phyloP scores from a whole-genome alignment of 805 yeast genomes.

The Blastobotrys chiropterorum region DNA sequence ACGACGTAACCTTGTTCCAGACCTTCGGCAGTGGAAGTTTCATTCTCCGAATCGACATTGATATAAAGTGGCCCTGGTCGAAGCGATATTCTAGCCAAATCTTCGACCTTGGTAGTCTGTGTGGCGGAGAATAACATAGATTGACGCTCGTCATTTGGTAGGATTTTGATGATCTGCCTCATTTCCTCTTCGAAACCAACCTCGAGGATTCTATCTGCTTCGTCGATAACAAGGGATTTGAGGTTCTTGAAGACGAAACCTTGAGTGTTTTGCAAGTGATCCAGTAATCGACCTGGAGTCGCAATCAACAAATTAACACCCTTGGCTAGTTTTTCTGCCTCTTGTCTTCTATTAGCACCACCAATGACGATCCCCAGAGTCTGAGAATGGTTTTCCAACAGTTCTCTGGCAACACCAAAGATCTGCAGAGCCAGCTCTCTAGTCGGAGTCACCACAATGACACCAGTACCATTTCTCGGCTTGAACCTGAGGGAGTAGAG shows the following conservation, averaged over 20 bases:
- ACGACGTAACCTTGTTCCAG: constrained; percentile 98
- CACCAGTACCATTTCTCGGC: constrained; percentile 98
- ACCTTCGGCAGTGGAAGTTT: constrained; percentile 89
- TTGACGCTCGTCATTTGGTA: constrained; percentile 91
- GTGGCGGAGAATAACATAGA: constrained; percentile 98
- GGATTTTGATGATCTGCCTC: constrained; percentile 89
- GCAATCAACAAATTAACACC: constrained; percentile 95
- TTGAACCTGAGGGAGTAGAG: constrained; percentile 85
- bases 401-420: constrained; percentile 94
- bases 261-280: constrained; percentile 91
- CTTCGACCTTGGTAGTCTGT: constrained; percentile 97
- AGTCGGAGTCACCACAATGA: constrained; percentile 91
- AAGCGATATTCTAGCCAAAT: constrained; percentile 91
- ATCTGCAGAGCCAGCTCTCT: constrained; percentile 97
- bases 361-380: constrained; percentile 97
- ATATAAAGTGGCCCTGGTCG: constrained; percentile 91
- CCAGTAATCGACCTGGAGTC: constrained; percentile 95
- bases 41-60: constrained; percentile 81
- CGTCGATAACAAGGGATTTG: constrained; percentile 91
- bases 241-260: constrained; percentile 93
- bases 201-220: constrained; percentile 96
- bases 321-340: constrained; percentile 87
- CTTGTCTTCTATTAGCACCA: constrained; percentile 96
- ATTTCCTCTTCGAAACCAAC: constrained; percentile 99
- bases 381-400: constrained; percentile 85